A percentile compares a stretch with the other conserved stretches of the same genome.
These are phyloP conservation scores for Quercus wislizeni DNA, from an alignment of 306 rosid species.

Conservation along the genomic window DNA sequence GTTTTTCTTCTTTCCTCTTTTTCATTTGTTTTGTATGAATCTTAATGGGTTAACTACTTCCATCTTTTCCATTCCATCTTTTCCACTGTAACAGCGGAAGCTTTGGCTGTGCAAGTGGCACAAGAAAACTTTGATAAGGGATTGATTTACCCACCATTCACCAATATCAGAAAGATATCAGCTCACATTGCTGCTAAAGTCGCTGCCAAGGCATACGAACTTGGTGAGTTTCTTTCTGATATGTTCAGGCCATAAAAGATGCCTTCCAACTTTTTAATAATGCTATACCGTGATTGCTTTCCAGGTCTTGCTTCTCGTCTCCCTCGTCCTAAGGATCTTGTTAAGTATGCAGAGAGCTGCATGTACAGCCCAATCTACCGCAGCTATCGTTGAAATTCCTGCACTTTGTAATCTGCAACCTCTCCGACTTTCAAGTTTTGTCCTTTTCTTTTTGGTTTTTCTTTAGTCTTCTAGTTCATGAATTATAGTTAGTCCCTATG, in stretches of 20 bases:
- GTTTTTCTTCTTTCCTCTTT: neutral
- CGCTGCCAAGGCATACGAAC: constrained; percentile 85
- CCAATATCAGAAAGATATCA: constrained; percentile 92
- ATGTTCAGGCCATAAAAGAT: neutral
- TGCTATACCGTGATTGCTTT: constrained; percentile 11
- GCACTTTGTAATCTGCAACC: neutral
- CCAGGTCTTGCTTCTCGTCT: constrained; percentile 90
- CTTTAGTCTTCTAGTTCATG: neutral
- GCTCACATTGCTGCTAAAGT: constrained; percentile 92
- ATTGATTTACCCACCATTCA: constrained; percentile 93
- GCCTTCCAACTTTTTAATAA: neutral
- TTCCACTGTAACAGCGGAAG: constrained; percentile 65
- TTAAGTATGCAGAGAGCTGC: constrained; percentile 87
- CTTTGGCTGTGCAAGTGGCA: constrained; percentile 77
- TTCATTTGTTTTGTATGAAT: neutral
- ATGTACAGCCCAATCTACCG: constrained; percentile 94
- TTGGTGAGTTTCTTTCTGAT: constrained; percentile 50
- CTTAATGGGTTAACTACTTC: neutral
- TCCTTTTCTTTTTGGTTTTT: neutral
- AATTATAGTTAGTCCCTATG: neutral
- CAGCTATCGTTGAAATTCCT: constrained; percentile 56
- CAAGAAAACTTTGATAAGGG: constrained; percentile 79
- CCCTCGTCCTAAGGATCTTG: constrained; percentile 91
- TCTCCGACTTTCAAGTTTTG: neutral
- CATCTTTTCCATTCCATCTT: neutral